phyloP scores from a whole-genome alignment of 1,139 yeast genomes.

The Geotrichum candidum region DNA sequence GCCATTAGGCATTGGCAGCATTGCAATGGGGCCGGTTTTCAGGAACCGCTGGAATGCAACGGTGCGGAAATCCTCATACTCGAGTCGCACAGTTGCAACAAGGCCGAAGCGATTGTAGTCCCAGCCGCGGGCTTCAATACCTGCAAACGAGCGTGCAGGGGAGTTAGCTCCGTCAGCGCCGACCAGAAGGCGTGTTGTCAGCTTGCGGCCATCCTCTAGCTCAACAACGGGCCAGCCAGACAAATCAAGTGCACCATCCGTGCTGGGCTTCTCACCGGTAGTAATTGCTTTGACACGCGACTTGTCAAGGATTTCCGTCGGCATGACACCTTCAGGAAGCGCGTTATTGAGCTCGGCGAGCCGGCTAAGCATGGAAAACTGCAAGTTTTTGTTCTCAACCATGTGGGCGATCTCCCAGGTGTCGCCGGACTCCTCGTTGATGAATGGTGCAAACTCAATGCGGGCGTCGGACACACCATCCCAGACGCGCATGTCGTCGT shows the following conservation, averaged over 20 bases:
- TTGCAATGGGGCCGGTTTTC: conserved; percentile 89
- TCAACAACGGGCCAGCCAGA: conserved; percentile 74
- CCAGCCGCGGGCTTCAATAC: conserved; percentile 89
- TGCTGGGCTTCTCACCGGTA: conserved; percentile 34
- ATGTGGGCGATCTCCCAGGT: conserved; percentile 56
- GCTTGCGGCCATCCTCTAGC: conserved; percentile 56
- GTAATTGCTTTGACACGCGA: conserved; percentile 49
- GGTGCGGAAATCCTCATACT: conserved; percentile 60
- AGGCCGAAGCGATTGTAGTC: conserved; percentile 80
- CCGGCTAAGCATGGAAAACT: conserved; percentile 55
- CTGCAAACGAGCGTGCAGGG: conserved; percentile 79
- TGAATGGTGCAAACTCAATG: conserved; percentile 61
- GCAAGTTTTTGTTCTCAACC: conserved; percentile 85
- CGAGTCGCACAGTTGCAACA: conserved; percentile 77
- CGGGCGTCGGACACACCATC: conserved; percentile 72
- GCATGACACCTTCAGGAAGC: conserved; percentile 20
- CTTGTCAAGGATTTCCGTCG: conserved; percentile 51
- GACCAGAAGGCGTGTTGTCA: conserved; percentile 67
- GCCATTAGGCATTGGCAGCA: conserved; percentile 79
- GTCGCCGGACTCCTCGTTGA: conserved; percentile 21
- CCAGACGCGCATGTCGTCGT: conserved; percentile 77
- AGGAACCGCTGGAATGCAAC: conserved; percentile 93
- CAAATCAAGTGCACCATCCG: conserved; percentile 30
- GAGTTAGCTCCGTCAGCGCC: conserved; percentile 98
- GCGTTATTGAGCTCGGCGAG: conserved; percentile 45